Conservation (phyloP, 2,329 filamentous ascomycete species). For the Penicillium sp. region DNA sequence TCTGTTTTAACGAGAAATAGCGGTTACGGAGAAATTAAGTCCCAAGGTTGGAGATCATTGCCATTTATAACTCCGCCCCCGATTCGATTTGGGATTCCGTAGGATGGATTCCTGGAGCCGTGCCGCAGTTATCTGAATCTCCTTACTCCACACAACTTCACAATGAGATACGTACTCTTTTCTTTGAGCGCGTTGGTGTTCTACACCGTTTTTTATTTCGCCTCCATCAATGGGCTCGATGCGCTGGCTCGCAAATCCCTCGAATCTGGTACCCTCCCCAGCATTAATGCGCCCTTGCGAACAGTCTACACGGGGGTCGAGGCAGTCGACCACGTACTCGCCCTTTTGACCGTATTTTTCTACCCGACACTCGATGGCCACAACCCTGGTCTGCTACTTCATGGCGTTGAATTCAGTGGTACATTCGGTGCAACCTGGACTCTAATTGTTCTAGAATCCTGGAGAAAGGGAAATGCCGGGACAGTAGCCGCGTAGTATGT, state of each 20-base stretch:
- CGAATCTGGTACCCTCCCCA: constrained; percentile 27
- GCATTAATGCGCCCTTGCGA: constrained; percentile 28
- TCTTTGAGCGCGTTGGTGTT: constrained; percentile 31
- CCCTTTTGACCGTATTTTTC: constrained; percentile 39
- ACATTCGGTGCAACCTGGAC: constrained; percentile 45
- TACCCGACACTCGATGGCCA: constrained; percentile 41
- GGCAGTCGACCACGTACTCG: constrained; percentile 32
- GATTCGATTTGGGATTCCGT: too few relatives aligned
- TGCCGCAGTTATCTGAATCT: too few relatives aligned
- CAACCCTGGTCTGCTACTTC: constrained; percentile 35
- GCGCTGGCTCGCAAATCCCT: constrained; percentile 19
- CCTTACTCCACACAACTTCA: background rate
- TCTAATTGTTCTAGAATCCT: constrained; percentile 46
- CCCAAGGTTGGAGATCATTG: too few relatives aligned
- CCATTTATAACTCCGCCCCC: too few relatives aligned
- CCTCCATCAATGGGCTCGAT: constrained; percentile 32
- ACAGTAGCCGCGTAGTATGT: constrained; percentile 45
- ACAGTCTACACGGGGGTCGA: constrained; percentile 36
- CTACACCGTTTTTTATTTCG: constrained; percentile 37
- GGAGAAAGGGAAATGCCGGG: constrained; percentile 45
- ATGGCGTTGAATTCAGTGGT: constrained; percentile 41
- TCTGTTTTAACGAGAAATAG: too few relatives aligned
- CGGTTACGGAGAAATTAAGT: too few relatives aligned
- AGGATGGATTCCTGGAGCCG: too few relatives aligned
- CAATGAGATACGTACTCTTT: constrained; percentile 29